Conservation (phyloP, 305 asterid species). For the Fraxinus baroniana region DNA sequence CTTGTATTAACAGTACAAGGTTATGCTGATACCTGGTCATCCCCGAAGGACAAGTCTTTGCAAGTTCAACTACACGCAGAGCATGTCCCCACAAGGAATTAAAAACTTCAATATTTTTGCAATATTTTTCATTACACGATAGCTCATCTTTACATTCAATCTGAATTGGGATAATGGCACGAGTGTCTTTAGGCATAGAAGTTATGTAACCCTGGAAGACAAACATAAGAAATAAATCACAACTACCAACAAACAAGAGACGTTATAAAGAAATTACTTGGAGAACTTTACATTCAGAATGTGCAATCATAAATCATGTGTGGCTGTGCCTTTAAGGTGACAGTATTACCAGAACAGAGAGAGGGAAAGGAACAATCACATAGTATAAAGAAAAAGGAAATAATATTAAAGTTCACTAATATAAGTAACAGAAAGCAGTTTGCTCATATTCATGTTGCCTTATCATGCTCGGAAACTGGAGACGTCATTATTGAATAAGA, state of each 20-base stretch:
- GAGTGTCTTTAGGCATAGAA: constrained; percentile 59
- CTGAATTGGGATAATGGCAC: constrained; percentile 67
- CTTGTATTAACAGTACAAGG: constrained; percentile 63
- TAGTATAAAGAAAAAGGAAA: neutral
- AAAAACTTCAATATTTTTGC: constrained; percentile 39
- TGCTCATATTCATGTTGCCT: constrained; percentile 10
- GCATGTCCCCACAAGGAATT: constrained; percentile 58
- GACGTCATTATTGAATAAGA: constrained; percentile 9
- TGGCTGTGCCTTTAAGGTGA: constrained; percentile 13
- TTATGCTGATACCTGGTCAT: constrained; percentile 64
- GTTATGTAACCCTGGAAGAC: constrained; percentile 62
- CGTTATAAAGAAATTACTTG: neutral
- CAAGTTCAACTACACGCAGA: constrained; percentile 46
- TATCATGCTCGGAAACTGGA: constrained; percentile 6
- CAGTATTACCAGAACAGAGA: neutral
- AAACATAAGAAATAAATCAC: constrained; percentile 22
- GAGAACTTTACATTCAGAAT: neutral
- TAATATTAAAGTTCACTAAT: constrained; percentile 1
- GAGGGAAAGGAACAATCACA: neutral
- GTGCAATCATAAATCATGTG: constrained; percentile 18
- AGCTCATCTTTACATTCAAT: constrained; percentile 47
- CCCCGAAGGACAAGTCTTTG: constrained; percentile 49
- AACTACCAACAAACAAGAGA: constrained; percentile 9
- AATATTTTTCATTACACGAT: constrained; percentile 29
- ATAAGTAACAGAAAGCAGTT: neutral